Base-by-base conservation (phyloP, 2,329 filamentous ascomycete genomes). In the Blastomyces emzantsi region DNA sequence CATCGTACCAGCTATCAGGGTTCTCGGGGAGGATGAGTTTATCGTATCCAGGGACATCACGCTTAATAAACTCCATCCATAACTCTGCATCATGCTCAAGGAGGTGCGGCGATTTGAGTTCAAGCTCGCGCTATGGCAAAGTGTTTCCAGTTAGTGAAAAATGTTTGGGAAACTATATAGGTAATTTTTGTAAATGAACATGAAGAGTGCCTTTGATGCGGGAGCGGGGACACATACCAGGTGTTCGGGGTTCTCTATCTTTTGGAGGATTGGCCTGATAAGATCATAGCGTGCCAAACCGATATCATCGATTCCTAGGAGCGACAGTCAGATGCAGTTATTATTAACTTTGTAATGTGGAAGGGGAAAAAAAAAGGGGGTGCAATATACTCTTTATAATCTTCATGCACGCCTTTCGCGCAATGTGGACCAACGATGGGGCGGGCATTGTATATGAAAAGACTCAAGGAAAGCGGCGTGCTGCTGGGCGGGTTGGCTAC, bases 51-150 rank as follows among this genome's bases (percentile, higher is more conserved):
- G 86, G 86, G 66, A 96, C 90, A 70, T 96, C 87, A 58, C 86
- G 85, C 61, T 85, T 83, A 74, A 97, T 94, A 70, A 97, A 84
- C 36, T 84, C 83, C 52, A 85, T 77, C 93, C 93, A 97, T 66
- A 93, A 79, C 69, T 92, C 88, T 25, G 79, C 82, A 49, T 87
- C 87, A 63, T 89, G 81, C 47, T 85, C 85, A 65, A 84, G 80
- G 61, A 97, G 82, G 67, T 96, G 90, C 0, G 91, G 90, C 5
- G 87, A 92, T 71, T 87, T 86, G 60, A 82, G 66, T 76, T 97
- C 92, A 64, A 97, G 82, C 63, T 82, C 75, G 67, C 79, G 76
- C 78, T 81, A 58, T 56, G 9, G 30, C 22, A 59, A 39, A 54
- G 52, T 61, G 13, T 22, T 51, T 22, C 15, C 11, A 22, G 28